Percentiles rank a stretch among this genome's conserved stretches.
phyloP scores from a whole-genome alignment of 306 rosid species.

The Citrullus colocynthis region DNA sequence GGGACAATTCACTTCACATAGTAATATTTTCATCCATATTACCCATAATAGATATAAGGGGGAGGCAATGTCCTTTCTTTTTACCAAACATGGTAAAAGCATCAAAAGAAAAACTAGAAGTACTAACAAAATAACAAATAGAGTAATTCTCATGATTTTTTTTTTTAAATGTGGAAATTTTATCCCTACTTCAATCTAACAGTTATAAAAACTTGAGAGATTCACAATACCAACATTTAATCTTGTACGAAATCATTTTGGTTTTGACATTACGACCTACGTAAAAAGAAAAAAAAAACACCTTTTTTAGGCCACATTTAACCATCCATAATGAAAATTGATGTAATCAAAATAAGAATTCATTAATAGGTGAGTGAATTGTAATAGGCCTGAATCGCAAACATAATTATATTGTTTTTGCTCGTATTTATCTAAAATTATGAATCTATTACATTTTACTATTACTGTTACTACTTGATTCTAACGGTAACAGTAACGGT shows the following conservation, averaged over 20 bases:
- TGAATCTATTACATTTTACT: too few relatives aligned
- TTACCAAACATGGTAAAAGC: neutral
- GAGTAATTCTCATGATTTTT: neutral
- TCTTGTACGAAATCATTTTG: neutral
- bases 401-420: too few relatives aligned
- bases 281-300: neutral
- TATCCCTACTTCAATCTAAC: neutral
- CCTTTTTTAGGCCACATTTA: too few relatives aligned
- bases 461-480: too few relatives aligned
- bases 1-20: neutral
- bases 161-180: neutral
- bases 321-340: too few relatives aligned
- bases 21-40: neutral
- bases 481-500: too few relatives aligned
- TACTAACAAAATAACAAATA: too few relatives aligned
- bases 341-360: too few relatives aligned
- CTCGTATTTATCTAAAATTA: too few relatives aligned
- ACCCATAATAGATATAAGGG: neutral
- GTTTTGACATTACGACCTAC: neutral
- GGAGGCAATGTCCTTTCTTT: neutral
- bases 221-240: neutral
- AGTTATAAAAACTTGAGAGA: neutral
- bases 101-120: neutral
- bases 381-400: too few relatives aligned
- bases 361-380: too few relatives aligned